Evolutionary conservation across 129 eudicot species (phyloP).

Genomic region (Artemisia annua): DNA sequence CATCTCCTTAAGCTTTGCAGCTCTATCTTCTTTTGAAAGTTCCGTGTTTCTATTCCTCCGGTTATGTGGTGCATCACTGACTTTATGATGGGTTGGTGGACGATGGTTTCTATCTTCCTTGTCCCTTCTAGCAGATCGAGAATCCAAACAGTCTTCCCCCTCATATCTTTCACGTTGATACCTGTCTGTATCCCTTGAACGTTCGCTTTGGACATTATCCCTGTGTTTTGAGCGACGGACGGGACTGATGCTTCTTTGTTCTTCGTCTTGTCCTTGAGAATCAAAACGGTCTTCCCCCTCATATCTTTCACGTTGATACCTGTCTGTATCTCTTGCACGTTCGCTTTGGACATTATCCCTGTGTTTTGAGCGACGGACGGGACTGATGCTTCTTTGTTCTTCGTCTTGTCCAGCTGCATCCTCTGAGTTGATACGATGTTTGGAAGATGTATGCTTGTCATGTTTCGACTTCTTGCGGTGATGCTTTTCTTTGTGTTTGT

Average conservation of each 20-base stretch:
- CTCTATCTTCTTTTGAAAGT: constrained; percentile 84
- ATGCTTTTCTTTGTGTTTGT: constrained; percentile 46
- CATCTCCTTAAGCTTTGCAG: constrained; percentile 81
- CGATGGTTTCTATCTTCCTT: constrained; percentile 31
- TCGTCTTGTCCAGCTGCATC: constrained; percentile 24
- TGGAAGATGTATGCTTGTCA: constrained; percentile 51
- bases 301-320: constrained; percentile 23
- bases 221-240: constrained; percentile 37
- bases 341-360: constrained; percentile 25
- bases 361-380: constrained; percentile 33
- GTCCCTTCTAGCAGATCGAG: constrained; percentile 25
- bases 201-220: constrained; percentile 19
- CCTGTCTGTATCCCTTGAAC: constrained; percentile 13
- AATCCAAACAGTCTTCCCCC: constrained; percentile 14
- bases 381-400: constrained; percentile 29
- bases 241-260: constrained; percentile 27
- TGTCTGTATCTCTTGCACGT: constrained; percentile 13
- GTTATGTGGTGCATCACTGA: constrained; percentile 31
- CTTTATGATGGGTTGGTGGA: constrained; percentile 25
- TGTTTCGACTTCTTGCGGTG: constrained; percentile 53
- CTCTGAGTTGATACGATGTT: constrained; percentile 43
- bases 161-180: constrained; percentile 23
- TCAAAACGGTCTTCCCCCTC: too few species aligned
- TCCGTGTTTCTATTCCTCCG: constrained; percentile 35
- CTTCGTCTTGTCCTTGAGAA: constrained; percentile 32